Evolutionary conservation across 106 monocot species (phyloP).

Genomic region (Phalaenopsis aphrodite): DNA sequence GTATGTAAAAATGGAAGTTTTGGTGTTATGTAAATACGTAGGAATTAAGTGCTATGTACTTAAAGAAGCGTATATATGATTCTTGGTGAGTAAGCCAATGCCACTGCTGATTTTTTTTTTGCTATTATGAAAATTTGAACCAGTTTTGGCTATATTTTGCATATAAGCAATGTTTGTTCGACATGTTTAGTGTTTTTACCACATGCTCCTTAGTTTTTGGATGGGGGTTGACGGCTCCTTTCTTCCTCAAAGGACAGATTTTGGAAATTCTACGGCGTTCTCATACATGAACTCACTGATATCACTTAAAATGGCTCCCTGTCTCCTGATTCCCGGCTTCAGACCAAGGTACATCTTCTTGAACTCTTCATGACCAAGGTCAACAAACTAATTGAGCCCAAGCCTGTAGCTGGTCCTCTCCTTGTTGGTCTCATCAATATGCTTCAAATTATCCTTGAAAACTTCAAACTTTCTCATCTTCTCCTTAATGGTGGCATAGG

Average conservation of each 20-base stretch:
- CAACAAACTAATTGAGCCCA: constrained; percentile 44
- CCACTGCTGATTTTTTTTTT: too few relatives aligned
- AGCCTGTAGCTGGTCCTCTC: constrained; percentile 38
- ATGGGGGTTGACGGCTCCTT: constrained; percentile 38
- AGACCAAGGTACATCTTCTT: constrained; percentile 32
- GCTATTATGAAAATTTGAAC: too few relatives aligned
- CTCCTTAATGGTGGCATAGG: constrained; percentile 29
- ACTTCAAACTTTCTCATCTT: constrained; percentile 34
- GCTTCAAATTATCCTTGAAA: constrained; percentile 43
- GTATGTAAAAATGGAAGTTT: too few relatives aligned
- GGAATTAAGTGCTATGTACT: too few relatives aligned
- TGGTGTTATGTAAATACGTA: too few relatives aligned
- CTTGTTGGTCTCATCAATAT: constrained; percentile 36
- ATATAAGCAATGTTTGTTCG: too few relatives aligned
- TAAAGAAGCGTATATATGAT: too few relatives aligned
- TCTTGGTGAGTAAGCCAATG: too few relatives aligned
- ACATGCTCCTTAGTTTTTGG: constrained; percentile 47
- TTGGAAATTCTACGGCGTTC: constrained; percentile 22
- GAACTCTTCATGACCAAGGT: constrained; percentile 48
- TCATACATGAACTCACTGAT: constrained; percentile 17
- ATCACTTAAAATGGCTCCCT: neutral
- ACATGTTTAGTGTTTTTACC: constrained; percentile 13
- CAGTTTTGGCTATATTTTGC: too few relatives aligned
- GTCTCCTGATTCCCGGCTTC: neutral
- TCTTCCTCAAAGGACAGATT: constrained; percentile 49